These are phyloP conservation scores for Phytopythium litorale DNA, from an alignment of 352 stramenopile species.

Conservation along the genomic window DNA sequence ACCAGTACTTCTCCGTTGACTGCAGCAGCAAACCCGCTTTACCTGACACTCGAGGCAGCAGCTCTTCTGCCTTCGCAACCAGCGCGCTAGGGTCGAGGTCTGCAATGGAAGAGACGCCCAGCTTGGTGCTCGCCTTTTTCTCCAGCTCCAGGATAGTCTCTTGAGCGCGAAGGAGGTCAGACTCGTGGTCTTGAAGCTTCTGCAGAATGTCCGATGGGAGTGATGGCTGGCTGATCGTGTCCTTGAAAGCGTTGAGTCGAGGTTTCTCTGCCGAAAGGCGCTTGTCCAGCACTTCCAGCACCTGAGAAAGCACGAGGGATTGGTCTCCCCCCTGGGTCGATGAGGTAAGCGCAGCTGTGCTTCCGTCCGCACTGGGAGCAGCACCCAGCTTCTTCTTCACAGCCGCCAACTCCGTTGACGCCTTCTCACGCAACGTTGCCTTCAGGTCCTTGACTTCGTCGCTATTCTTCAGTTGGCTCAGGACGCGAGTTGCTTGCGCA, in stretches of 20 bases:
- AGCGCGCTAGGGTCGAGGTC: conserved; percentile 50
- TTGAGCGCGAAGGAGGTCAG: conserved; percentile 51
- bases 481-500: conserved; percentile 45
- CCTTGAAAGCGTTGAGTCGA: conserved; percentile 36
- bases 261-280: conserved; percentile 44
- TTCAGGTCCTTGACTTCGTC: conserved; percentile 50
- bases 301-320: conserved; percentile 52
- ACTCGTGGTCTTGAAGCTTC: conserved; percentile 58
- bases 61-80: conserved; percentile 57
- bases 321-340: conserved; percentile 26
- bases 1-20: conserved; percentile 66
- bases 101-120: conserved; percentile 56
- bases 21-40: conserved; percentile 48
- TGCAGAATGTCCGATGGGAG: conserved; percentile 40
- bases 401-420: conserved; percentile 38
- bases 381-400: conserved; percentile 21
- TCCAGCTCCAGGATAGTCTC: conserved; percentile 54
- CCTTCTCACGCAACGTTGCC: conserved; percentile 37
- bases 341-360: neutral
- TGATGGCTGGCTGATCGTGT: conserved; percentile 30
- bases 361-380: conserved; percentile 8
- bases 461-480: conserved; percentile 62
- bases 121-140: conserved; percentile 49
- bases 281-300: conserved; percentile 56
- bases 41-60: conserved; percentile 53